Percentiles rank a stretch among this genome's conserved stretches.
These are phyloP conservation scores for Suhomyces atakaporum DNA, from an alignment of 1,139 yeast species.

Conservation along the genomic window DNA sequence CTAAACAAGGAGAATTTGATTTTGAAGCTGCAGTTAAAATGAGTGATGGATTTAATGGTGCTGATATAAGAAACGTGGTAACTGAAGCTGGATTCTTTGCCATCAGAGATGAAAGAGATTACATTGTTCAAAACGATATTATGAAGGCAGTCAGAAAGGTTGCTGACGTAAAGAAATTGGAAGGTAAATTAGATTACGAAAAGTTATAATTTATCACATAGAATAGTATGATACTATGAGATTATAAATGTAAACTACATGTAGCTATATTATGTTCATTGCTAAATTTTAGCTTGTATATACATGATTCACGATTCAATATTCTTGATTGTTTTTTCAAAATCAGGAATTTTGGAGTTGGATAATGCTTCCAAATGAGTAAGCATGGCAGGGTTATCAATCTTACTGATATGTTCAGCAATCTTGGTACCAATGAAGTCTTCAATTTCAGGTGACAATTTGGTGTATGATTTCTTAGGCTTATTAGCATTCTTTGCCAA, in stretches of 20 bases:
- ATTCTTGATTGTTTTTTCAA: constrained; percentile 29
- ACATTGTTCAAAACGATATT: constrained; percentile 87
- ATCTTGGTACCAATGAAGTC: constrained; percentile 71
- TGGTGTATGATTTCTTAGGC: constrained; percentile 47
- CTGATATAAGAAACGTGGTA: constrained; percentile 94
- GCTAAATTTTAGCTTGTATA: too few relatives aligned
- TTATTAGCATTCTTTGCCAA: constrained; percentile 52
- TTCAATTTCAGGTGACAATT: constrained; percentile 67
- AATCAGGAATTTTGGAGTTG: constrained; percentile 31
- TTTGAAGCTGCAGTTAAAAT: constrained; percentile 96
- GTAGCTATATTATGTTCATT: too few relatives aligned
- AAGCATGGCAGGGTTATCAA: constrained; percentile 39
- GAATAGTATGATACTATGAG: too few relatives aligned
- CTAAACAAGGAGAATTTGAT: constrained; percentile 94
- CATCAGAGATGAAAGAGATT: constrained; percentile 95
- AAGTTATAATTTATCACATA: constrained; percentile 63
- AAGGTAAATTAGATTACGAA: constrained; percentile 93
- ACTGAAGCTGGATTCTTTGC: constrained; percentile 99
- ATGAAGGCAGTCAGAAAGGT: constrained; percentile 99
- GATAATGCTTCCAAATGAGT: constrained; percentile 46
- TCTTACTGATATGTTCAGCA: constrained; percentile 52
- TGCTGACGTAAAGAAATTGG: constrained; percentile 94
- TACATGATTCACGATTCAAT: constrained; percentile 15
- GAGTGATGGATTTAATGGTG: constrained; percentile 99
- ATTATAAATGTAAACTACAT: too few relatives aligned